Conservation (phyloP, 163 green algal species). For the Trebouxia gelatinosa region DNA sequence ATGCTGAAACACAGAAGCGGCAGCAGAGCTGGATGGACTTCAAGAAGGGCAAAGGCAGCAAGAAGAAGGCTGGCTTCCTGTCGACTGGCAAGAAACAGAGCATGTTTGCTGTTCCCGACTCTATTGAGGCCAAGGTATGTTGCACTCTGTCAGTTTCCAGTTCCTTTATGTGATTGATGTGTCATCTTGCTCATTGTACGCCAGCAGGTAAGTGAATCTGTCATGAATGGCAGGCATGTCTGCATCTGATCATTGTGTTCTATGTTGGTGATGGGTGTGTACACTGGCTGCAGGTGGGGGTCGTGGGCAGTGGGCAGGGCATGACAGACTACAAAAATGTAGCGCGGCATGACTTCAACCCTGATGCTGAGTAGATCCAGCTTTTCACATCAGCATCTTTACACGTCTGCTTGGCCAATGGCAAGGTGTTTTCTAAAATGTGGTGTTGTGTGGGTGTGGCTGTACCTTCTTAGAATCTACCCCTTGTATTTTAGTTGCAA, state of each 20-base stretch:
- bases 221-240: too few relatives aligned
- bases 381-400: too few relatives aligned
- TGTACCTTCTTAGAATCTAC: too few relatives aligned
- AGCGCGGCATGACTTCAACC: constrained; percentile 56
- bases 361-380: constrained; percentile 26
- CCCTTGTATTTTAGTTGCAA: too few relatives aligned
- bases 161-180: background rate
- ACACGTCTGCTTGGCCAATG: too few relatives aligned
- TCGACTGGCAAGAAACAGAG: constrained; percentile 59
- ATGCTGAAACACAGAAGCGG: constrained; percentile 65
- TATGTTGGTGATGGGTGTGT: too few relatives aligned
- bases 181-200: background rate
- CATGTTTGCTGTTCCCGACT: constrained; percentile 64
- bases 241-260: too few relatives aligned
- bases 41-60: constrained; percentile 69
- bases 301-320: constrained; percentile 61
- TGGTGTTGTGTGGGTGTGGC: too few relatives aligned
- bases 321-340: constrained; percentile 66
- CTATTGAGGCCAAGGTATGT: constrained; percentile 29
- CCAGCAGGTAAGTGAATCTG: background rate
- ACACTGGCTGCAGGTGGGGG: constrained; percentile 59
- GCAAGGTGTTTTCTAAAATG: too few relatives aligned
- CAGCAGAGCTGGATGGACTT: constrained; percentile 60
- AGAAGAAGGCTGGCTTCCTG: constrained; percentile 72
- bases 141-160: background rate